Evolutionary conservation across 352 stramenopile genomes (phyloP), one percentile per base, ranked within the genome.

Genomic region (Globisporangium recalcitrans): DNA sequence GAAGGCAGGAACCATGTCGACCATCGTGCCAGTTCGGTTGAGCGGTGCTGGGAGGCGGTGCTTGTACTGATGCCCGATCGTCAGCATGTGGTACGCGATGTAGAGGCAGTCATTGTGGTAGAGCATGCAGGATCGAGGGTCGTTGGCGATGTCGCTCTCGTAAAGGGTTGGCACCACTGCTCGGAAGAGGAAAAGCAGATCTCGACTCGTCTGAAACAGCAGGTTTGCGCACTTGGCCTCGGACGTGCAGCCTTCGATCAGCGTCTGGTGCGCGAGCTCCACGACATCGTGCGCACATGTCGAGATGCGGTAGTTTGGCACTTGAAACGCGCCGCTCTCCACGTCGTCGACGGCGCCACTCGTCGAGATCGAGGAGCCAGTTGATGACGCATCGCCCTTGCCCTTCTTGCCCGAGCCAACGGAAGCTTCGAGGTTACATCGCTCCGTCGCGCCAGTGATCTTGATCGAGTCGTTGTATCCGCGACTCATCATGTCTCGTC

Each of bases 91-190:
- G 19, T 90, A 74, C 10, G 82, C 76, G 32, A 91, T 81, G 65
- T 91, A 94, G 27, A 91, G 71, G 60, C 82, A 92, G 67, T 94
- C 85, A 24, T 94, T 94, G 74, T 94, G 85, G 63, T 81, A 88
- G 9, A 94, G 82, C 83, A 93, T 91, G 58, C 78, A 84, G 0
- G 72, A 71, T 19, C 73, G 77, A 3, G 78, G 53, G 46, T 94
- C 75, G 38, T 90, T 88, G 21, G 69, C 61, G 56, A 94, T 90
- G 14, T 80, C 76, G 26, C 76, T 72, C 59, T 83, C 73, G 54
- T 91, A 86, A 3, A 94, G 60, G 22, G 78, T 90, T 14, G 81
- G 71, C 6, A 93, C 72, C 22, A 92, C 71, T 3, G 78, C 71
- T 16, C 78, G 78, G 40, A 91, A 93, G 38, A 94, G 67, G 52